Conservation (phyloP, 306 rosid genomes). For the Rubus idaeus region DNA sequence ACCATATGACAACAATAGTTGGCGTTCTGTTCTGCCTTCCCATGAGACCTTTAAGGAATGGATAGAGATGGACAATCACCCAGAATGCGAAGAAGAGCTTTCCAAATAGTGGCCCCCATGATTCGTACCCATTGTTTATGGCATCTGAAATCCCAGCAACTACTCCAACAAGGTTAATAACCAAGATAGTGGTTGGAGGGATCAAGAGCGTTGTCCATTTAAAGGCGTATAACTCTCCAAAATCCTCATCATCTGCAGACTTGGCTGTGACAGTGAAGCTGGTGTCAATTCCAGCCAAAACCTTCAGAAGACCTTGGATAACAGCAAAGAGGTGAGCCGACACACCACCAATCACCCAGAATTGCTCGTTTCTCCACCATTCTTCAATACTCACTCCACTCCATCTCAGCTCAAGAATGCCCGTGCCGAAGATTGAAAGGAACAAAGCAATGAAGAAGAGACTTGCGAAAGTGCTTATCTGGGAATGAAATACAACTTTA, state of each 20-base stretch:
- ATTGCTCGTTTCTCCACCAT: constrained; percentile 99
- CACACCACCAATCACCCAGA: constrained; percentile 98
- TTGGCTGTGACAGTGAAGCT: constrained; percentile 91
- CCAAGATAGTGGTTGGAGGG: constrained; percentile 86
- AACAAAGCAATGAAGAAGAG: constrained; percentile 78
- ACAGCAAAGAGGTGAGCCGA: constrained; percentile 91
- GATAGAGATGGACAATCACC: constrained; percentile 95
- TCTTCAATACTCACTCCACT: constrained; percentile 98
- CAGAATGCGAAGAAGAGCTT: constrained; percentile 95
- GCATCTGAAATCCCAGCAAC: constrained; percentile 98
- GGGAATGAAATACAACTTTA: constrained; percentile 35
- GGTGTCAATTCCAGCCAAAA: constrained; percentile 84
- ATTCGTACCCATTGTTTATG: constrained; percentile 87
- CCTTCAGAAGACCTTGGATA: constrained; percentile 89
- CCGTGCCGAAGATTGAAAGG: constrained; percentile 78
- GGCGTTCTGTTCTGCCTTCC: constrained; percentile 97
- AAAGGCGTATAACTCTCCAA: constrained; percentile 72
- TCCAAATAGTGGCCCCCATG: constrained; percentile 98
- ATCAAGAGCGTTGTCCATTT: constrained; percentile 95
- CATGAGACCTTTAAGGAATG: constrained; percentile 97
- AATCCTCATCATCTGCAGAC: constrained; percentile 89
- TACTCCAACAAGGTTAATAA: constrained; percentile 89
- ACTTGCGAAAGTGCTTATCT: constrained; percentile 96
- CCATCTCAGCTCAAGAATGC: constrained; percentile 96
- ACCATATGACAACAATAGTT: constrained; percentile 94